Conservation (phyloP, 1,284 basidiomycete genomes). For the Schizophyllum commune region DNA sequence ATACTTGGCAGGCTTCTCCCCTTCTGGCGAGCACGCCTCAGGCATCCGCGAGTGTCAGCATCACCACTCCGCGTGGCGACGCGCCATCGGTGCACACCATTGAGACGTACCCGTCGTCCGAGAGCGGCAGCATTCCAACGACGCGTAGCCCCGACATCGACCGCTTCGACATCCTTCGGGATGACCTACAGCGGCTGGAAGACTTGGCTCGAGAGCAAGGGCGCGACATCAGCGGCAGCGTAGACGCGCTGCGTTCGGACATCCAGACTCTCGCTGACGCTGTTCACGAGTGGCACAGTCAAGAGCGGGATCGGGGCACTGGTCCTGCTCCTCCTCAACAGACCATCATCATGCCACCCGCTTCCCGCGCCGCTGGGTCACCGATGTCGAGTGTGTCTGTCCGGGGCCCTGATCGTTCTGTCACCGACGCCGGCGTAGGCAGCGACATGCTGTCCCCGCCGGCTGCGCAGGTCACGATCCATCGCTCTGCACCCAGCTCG, state of each 20-base stretch:
- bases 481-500: background rate
- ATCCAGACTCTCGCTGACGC: background rate
- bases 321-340: background rate
- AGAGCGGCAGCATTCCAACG: constrained; percentile 2
- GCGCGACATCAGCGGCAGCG: constrained; percentile 49
- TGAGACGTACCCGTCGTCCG: background rate
- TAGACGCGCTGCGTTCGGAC: constrained; percentile 42
- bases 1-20: background rate
- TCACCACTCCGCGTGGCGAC: constrained; percentile 57
- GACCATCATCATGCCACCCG: background rate
- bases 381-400: background rate
- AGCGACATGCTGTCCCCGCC: background rate
- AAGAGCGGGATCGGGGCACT: background rate
- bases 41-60: constrained; percentile 46
- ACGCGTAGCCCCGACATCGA: constrained; percentile 50
- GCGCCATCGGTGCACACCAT: constrained; percentile 38
- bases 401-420: background rate
- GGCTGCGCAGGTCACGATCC: background rate
- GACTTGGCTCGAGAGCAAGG: constrained; percentile 50
- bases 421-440: background rate
- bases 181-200: constrained; percentile 58
- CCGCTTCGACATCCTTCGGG: constrained; percentile 38
- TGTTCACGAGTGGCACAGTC: background rate
- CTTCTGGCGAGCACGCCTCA: constrained; percentile 24
- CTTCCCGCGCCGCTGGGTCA: background rate